Percentiles rank a stretch among this genome's conserved stretches.
phyloP scores from a whole-genome alignment of 1,284 basidiomycete species.

The Ustilago loliicola region DNA sequence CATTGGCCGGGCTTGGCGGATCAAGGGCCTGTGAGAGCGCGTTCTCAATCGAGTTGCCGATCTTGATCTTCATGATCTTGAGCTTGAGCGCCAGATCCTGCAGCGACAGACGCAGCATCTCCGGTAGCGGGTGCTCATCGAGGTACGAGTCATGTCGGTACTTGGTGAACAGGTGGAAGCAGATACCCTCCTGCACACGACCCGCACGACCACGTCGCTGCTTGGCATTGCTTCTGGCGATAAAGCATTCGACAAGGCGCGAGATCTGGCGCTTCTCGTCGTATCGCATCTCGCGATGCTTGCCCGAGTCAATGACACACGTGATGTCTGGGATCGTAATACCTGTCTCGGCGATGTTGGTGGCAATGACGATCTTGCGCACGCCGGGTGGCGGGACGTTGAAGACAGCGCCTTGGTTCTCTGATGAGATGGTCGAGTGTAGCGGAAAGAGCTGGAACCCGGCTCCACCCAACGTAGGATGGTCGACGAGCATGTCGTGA shows the following conservation, averaged over 20 bases:
- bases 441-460: slow-evolving; percentile 86
- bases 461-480: slow-evolving; percentile 80
- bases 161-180: slow-evolving; percentile 96
- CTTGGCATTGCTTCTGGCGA: slow-evolving; percentile 92
- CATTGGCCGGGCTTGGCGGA: slow-evolving; percentile 86
- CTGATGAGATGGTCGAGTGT: slow-evolving; percentile 81
- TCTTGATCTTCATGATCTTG: slow-evolving; percentile 93
- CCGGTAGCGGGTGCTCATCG: slow-evolving; percentile 90
- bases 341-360: slow-evolving; percentile 87
- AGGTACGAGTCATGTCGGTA: slow-evolving; percentile 84
- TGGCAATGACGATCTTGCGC: slow-evolving; percentile 87
- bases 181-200: slow-evolving; percentile 89
- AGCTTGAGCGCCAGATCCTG: slow-evolving; percentile 94
- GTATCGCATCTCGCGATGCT: slow-evolving; percentile 79
- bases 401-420: slow-evolving; percentile 91
- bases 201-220: slow-evolving; percentile 93
- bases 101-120: slow-evolving; percentile 93
- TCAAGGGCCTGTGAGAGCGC: slow-evolving; percentile 89
- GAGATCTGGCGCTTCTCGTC: slow-evolving; percentile 98
- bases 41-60: slow-evolving; percentile 86
- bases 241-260: slow-evolving; percentile 89
- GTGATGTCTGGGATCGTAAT: slow-evolving; percentile 99
- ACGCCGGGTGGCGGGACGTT: slow-evolving; percentile 83
- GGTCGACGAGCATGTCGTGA: slow-evolving; percentile 84
- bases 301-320: slow-evolving; percentile 95